Conservation (phyloP, 129 eudicot species). For the Mikania micrantha region DNA sequence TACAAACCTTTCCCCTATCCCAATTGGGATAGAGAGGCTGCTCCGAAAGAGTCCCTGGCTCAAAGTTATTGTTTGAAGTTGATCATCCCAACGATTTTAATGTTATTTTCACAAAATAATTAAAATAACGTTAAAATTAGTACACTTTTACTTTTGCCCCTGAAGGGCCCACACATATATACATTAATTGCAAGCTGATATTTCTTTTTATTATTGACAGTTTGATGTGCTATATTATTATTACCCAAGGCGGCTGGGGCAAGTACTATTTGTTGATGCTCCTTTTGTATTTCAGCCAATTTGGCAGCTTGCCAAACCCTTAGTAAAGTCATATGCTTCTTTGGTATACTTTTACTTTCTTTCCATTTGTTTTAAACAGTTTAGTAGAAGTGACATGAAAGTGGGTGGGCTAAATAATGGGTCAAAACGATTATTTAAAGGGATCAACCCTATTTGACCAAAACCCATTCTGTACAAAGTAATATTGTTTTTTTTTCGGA, state of each 20-base stretch:
- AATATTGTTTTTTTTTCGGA: not conserved
- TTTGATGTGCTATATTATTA: constrained; percentile 84
- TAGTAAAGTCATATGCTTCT: constrained; percentile 71
- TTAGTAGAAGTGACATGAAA: not conserved
- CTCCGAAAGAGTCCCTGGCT: no score
- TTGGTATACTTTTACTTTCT: constrained; percentile 38
- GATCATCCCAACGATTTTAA: no score
- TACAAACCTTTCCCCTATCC: no score
- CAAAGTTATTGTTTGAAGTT: no score
- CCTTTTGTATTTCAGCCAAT: constrained; percentile 86
- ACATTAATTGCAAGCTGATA: constrained; percentile 13
- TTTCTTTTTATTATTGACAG: constrained; percentile 40
- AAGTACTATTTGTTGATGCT: constrained; percentile 89
- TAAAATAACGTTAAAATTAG: no score
- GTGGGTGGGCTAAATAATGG: not conserved
- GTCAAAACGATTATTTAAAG: not conserved
- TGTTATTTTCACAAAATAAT: no score
- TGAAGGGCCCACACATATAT: no score
- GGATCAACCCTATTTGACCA: not conserved
- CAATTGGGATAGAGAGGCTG: no score
- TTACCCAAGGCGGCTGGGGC: constrained; percentile 85
- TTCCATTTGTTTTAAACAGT: not conserved
- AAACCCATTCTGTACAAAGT: not conserved
- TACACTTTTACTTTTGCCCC: no score
- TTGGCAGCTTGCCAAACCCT: constrained; percentile 85